Evolutionary conservation across 345 rosid species (phyloP).

Genomic region (Lumnitzera racemosa): DNA sequence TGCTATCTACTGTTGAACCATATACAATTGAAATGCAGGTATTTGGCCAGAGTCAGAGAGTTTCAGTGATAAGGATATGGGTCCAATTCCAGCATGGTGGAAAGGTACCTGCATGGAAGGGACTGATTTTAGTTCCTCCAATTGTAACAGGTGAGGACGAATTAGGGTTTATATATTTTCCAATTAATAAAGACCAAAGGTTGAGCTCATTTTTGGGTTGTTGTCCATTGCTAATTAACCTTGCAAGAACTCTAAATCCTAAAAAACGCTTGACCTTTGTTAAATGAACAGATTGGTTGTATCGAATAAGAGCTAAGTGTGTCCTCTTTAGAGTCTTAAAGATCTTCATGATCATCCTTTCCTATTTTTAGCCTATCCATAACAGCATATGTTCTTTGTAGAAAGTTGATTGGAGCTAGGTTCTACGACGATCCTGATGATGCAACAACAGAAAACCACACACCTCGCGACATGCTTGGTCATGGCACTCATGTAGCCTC

Average conservation of each 20-base stretch:
- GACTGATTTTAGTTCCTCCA: slow-evolving; percentile 34
- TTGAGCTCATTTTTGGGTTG: too few species aligned
- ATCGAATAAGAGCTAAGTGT: too few species aligned
- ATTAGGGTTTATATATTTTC: too few species aligned
- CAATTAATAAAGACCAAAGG: too few species aligned
- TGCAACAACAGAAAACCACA: slow-evolving; percentile 10
- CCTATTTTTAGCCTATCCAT: neutral
- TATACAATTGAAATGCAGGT: slow-evolving; percentile 22
- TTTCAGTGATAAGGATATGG: slow-evolving; percentile 58
- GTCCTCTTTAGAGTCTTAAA: too few species aligned
- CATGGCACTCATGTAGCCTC: slow-evolving; percentile 81
- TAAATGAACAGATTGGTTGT: too few species aligned
- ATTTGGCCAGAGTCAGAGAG: slow-evolving; percentile 90
- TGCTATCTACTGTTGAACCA: too few species aligned
- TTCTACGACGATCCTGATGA: slow-evolving; percentile 31
- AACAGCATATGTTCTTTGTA: slow-evolving; percentile 13
- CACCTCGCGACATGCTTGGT: slow-evolving; percentile 62
- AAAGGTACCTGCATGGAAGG: slow-evolving; percentile 60
- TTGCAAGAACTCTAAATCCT: too few species aligned
- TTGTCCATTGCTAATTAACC: too few species aligned
- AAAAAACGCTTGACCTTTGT: too few species aligned
- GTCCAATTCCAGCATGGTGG: slow-evolving; percentile 55
- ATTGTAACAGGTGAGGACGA: slow-evolving; percentile 50
- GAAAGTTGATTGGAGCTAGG: slow-evolving; percentile 85
- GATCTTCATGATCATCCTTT: neutral